These are phyloP conservation scores for Metarhizium robertsii DNA, from an alignment of 2,329 filamentous ascomycete species.

Conservation along the genomic window DNA sequence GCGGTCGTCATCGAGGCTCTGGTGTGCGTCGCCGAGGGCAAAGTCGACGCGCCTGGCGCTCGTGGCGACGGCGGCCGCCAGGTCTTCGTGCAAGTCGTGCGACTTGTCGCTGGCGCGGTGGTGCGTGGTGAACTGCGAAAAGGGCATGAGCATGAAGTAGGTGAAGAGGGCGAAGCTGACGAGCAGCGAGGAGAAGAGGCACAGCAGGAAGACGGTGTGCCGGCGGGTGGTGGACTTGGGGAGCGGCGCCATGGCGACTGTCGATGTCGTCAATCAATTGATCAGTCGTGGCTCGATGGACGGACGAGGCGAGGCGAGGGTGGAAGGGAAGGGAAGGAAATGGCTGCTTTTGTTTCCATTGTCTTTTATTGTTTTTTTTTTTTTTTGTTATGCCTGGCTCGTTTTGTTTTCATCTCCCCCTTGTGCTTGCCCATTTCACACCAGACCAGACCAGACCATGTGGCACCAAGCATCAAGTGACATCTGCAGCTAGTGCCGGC, in stretches of 20 bases:
- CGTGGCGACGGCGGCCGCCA: background rate
- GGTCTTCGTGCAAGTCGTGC: background rate
- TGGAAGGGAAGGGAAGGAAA: too few relatives aligned
- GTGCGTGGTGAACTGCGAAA: constrained; percentile 3
- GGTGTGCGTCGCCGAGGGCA: background rate
- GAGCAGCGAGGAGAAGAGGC: constrained; percentile 4
- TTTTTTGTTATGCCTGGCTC: too few relatives aligned
- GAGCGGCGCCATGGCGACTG: constrained; percentile 3
- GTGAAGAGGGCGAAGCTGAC: constrained; percentile 3
- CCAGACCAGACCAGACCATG: too few relatives aligned
- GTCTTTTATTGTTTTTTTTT: too few relatives aligned
- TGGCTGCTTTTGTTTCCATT: too few relatives aligned
- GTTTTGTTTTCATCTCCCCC: too few relatives aligned
- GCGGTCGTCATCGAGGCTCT: background rate
- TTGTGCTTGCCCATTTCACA: too few relatives aligned
- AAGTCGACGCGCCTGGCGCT: background rate
- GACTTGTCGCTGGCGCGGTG: background rate
- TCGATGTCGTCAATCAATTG: background rate
- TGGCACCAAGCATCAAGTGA: too few relatives aligned
- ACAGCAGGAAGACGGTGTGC: constrained; percentile 4
- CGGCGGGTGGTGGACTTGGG: background rate
- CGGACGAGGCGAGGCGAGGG: too few relatives aligned
- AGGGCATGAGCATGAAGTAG: constrained; percentile 6
- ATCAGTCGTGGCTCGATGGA: background rate
- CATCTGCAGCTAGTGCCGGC: too few relatives aligned